Percentiles rank a stretch among this genome's conserved stretches.
Conservation (phyloP, 768 basidiomycete species). For the Rhizopogon vinicolor region DNA sequence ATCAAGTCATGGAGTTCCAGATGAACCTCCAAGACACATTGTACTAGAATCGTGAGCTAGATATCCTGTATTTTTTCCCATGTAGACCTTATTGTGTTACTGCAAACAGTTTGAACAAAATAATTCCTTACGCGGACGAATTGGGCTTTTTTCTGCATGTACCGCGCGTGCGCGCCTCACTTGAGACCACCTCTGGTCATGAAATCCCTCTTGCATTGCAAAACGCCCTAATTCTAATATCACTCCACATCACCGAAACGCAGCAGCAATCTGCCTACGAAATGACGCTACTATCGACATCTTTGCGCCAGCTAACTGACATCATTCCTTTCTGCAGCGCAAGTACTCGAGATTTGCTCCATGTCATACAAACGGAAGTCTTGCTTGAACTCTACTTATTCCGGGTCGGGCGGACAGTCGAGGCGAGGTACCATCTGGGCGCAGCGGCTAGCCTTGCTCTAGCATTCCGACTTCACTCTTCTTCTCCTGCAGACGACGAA, state of each 20-base stretch:
- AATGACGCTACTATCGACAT: conserved; percentile 41
- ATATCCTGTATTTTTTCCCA: neutral
- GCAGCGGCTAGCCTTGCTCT: conserved; percentile 43
- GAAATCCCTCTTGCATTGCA: conserved; percentile 46
- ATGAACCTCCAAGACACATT: conserved; percentile 29
- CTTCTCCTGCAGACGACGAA: neutral
- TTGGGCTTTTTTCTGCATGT: conserved; percentile 66
- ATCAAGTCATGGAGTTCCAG: conserved; percentile 1
- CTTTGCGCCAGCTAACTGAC: conserved; percentile 42
- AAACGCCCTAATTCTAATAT: conserved; percentile 49
- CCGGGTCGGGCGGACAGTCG: conserved; percentile 51
- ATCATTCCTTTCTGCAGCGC: conserved; percentile 35
- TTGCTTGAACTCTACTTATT: conserved; percentile 66
- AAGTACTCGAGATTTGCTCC: conserved; percentile 37
- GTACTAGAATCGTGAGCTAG: conserved; percentile 28
- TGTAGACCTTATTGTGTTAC: neutral
- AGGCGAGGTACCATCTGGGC: conserved; percentile 55
- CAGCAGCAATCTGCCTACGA: conserved; percentile 34
- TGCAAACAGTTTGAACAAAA: conserved; percentile 23
- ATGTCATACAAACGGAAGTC: conserved; percentile 57
- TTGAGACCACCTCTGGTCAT: conserved; percentile 24
- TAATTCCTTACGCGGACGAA: conserved; percentile 52
- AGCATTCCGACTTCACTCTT: conserved; percentile 41
- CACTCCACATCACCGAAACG: conserved; percentile 43
- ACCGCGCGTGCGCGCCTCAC: conserved; percentile 39